A percentile compares a stretch with the other conserved stretches of the same genome.
Conservation (phyloP, 2,329 filamentous ascomycete genomes). For the Mycosphaerella sp. region DNA sequence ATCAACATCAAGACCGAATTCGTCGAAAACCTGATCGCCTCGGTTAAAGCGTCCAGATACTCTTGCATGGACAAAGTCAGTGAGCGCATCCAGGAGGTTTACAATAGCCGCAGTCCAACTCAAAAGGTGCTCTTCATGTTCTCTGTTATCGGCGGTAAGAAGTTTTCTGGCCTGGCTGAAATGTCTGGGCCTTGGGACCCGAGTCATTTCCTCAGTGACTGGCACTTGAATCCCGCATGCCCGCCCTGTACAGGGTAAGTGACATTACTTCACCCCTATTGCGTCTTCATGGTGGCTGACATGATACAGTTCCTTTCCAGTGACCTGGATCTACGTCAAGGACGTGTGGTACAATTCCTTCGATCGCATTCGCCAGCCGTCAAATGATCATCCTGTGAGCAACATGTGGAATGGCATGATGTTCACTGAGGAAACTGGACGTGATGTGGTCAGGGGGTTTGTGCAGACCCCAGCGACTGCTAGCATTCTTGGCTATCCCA, state of each 20-base stretch:
- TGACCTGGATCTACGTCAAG: slow-evolving; percentile 30
- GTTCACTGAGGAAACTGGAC: slow-evolving; percentile 23
- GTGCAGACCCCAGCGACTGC: slow-evolving; percentile 20
- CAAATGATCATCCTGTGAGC: slow-evolving; percentile 22
- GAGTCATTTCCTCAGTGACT: slow-evolving; percentile 18
- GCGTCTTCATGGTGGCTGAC: slow-evolving; percentile 8
- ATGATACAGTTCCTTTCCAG: slow-evolving; percentile 22
- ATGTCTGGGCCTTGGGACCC: slow-evolving; percentile 24
- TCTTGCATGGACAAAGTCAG: slow-evolving; percentile 23
- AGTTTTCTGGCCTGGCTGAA: slow-evolving; percentile 30
- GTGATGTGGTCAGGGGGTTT: slow-evolving; percentile 26
- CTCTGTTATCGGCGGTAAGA: slow-evolving; percentile 27
- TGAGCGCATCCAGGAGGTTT: slow-evolving; percentile 26
- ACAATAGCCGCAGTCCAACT: slow-evolving; percentile 15
- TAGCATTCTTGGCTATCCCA: slow-evolving; percentile 20
- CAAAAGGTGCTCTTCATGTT: slow-evolving; percentile 29
- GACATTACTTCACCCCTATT: neutral
- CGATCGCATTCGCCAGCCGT: slow-evolving; percentile 22
- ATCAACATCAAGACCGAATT: slow-evolving; percentile 31
- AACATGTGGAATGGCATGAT: slow-evolving; percentile 35
- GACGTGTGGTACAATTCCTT: slow-evolving; percentile 27
- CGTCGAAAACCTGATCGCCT: slow-evolving; percentile 21
- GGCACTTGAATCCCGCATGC: slow-evolving; percentile 15
- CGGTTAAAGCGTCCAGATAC: slow-evolving; percentile 19
- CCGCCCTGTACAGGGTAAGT: slow-evolving; percentile 13